A percentile compares a stretch with the other conserved stretches of the same genome.
Evolutionary conservation across 495 filamentous ascomycete species (phyloP).

Genomic region (Penicillium bialowiezense): DNA sequence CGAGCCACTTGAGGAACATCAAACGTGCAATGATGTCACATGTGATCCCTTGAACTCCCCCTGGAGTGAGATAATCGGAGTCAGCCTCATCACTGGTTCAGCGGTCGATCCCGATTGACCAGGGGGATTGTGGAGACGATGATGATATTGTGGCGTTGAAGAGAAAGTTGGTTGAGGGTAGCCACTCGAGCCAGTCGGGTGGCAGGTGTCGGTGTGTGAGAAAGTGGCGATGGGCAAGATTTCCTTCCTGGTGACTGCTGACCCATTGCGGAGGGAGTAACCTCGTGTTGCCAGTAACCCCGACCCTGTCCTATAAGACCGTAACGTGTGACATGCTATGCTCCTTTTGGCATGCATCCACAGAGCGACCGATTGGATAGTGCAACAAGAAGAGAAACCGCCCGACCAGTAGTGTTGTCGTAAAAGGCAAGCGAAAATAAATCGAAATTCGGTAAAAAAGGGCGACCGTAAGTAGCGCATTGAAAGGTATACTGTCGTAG

Average conservation of each 20-base stretch:
- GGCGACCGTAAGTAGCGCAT: not conserved
- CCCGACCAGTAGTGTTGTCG: not conserved
- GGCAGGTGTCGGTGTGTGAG: constrained; percentile 11
- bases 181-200: constrained; percentile 27
- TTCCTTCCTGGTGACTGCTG: constrained; percentile 2
- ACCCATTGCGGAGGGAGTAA: not conserved
- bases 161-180: not conserved
- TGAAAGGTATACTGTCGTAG: constrained; percentile 1
- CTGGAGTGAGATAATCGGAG: constrained; percentile 15
- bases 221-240: constrained; percentile 15
- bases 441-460: constrained; percentile 2
- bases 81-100: constrained; percentile 7
- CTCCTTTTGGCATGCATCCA: not conserved
- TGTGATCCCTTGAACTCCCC: constrained; percentile 15
- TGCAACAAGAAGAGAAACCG: constrained; percentile 4
- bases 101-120: constrained; percentile 6
- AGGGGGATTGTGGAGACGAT: constrained; percentile 12
- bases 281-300: not conserved
- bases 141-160: constrained; percentile 12
- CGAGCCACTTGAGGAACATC: constrained; percentile 19
- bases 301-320: constrained; percentile 1
- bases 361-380: not conserved
- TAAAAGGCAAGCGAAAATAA: constrained; percentile 1
- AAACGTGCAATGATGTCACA: constrained; percentile 33
- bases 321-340: constrained; percentile 1